These are phyloP conservation scores for Lagerstroemia speciosa DNA, from an alignment of 345 rosid species.

Conservation along the genomic window DNA sequence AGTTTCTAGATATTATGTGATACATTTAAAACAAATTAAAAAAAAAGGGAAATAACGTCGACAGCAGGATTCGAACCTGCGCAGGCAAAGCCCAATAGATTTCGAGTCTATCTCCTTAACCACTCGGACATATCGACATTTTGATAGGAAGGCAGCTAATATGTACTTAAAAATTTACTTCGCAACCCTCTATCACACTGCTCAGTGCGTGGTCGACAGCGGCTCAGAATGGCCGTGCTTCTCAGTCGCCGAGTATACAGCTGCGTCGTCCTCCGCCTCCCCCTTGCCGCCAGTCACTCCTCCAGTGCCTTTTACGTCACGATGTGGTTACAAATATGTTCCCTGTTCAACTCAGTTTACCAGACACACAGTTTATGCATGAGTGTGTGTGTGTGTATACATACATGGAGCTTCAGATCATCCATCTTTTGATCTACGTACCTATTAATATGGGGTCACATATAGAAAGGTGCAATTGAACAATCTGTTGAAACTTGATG, in stretches of 20 bases:
- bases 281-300: slow-evolving; percentile 76
- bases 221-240: slow-evolving; percentile 71
- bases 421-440: no score
- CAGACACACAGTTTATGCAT: no score
- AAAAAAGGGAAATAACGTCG: slow-evolving; percentile 54
- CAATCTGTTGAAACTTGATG: no score
- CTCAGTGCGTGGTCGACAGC: slow-evolving; percentile 37
- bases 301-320: slow-evolving; percentile 92
- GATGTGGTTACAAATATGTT: slow-evolving; percentile 83
- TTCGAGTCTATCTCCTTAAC: slow-evolving; percentile 99
- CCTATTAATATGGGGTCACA: no score
- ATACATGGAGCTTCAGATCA: no score
- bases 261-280: slow-evolving; percentile 87
- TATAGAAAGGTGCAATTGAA: no score
- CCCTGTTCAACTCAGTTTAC: no score
- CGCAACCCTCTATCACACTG: slow-evolving; percentile 53
- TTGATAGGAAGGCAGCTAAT: no score
- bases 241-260: slow-evolving; percentile 92
- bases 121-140: slow-evolving; percentile 99
- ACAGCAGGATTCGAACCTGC: slow-evolving; percentile 99
- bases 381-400: no score
- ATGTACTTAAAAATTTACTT: no score
- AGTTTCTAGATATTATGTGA: no score
- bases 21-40: no score
- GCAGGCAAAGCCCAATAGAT: slow-evolving; percentile 69